These are phyloP conservation scores for Hylodesmum podocarpum DNA, from an alignment of 306 rosid species.

Conservation along the genomic window DNA sequence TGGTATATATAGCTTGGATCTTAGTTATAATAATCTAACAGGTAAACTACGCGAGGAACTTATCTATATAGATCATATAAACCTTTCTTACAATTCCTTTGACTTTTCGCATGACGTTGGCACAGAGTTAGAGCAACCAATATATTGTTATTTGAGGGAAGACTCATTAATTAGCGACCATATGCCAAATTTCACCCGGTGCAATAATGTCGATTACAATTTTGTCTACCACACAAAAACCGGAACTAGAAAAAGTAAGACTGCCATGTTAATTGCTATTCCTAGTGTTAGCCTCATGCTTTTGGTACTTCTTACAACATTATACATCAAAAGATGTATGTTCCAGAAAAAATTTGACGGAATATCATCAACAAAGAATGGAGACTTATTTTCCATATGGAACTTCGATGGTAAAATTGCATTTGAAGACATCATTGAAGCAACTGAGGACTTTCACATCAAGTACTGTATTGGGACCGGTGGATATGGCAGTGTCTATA, in stretches of 20 bases:
- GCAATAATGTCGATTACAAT: neutral
- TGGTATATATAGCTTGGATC: neutral
- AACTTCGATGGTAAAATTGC: slow-evolving; percentile 21
- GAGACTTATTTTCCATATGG: slow-evolving; percentile 7
- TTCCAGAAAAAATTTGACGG: neutral
- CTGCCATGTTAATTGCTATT: neutral
- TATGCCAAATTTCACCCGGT: neutral
- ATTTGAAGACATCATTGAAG: slow-evolving; percentile 10
- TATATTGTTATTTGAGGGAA: neutral
- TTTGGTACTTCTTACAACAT: neutral
- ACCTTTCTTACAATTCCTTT: neutral
- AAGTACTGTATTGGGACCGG: slow-evolving; percentile 3
- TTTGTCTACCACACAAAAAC: neutral
- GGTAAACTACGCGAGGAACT: neutral
- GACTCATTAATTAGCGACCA: neutral
- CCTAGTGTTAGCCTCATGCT: neutral
- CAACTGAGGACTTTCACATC: neutral
- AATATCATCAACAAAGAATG: neutral
- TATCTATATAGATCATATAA: neutral
- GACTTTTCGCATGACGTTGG: neutral
- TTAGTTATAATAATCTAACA: neutral
- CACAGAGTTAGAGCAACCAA: neutral
- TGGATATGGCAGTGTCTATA: neutral
- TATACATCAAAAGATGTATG: neutral
- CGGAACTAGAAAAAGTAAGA: neutral